A percentile compares a stretch with the other conserved stretches of the same genome.
These are phyloP conservation scores for Annulohypoxylon moriforme DNA, from an alignment of 495 filamentous ascomycete species.

Conservation along the genomic window DNA sequence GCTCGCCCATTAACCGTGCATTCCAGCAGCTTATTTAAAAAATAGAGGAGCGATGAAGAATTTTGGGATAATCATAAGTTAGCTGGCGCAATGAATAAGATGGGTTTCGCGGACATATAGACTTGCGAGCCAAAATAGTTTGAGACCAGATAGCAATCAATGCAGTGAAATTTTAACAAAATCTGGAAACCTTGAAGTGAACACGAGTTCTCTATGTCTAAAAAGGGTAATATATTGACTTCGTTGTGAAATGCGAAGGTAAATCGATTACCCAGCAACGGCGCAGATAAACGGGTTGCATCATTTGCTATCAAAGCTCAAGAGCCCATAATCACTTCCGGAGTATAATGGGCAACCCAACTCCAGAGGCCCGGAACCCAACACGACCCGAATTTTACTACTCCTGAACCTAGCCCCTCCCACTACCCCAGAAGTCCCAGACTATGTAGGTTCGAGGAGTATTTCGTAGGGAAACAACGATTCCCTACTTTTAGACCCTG, in stretches of 20 bases:
- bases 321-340: neutral
- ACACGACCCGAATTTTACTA: neutral
- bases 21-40: slow-evolving; percentile 85
- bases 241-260: neutral
- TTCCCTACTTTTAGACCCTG: neutral
- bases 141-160: slow-evolving; percentile 30
- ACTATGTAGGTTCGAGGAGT: neutral
- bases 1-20: slow-evolving; percentile 94
- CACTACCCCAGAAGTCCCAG: neutral
- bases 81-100: slow-evolving; percentile 38
- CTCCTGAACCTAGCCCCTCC: neutral
- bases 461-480: no score
- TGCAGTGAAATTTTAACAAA: slow-evolving; percentile 21
- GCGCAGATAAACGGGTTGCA: neutral
- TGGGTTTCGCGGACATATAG: slow-evolving; percentile 39
- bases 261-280: neutral
- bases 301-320: no score
- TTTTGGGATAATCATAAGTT: slow-evolving; percentile 29
- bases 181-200: neutral
- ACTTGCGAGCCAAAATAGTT: slow-evolving; percentile 41
- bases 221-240: neutral
- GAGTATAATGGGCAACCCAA: neutral
- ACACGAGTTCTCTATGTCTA: neutral
- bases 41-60: slow-evolving; percentile 35
- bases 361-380: neutral